Evolutionary conservation across 441 rosid genomes (phyloP), one percentile per base, ranked within the genome.

Genomic region (Erodium trifolium): DNA sequence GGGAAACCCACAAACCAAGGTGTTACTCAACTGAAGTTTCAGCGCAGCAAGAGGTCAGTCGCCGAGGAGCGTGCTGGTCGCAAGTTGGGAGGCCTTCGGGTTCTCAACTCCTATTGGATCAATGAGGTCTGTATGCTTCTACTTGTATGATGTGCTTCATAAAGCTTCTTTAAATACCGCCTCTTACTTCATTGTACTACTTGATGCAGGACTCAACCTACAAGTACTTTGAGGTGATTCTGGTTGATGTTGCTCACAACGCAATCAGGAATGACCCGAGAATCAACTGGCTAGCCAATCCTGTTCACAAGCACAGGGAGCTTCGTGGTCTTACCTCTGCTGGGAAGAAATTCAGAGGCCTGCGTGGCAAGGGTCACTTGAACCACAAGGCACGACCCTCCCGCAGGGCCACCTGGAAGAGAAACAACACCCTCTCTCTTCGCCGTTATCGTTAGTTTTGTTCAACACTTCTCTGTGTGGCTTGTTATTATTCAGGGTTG

Each of bases 41-140:
- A 92, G 85, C 82, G 98, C 12, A 90, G 98, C 83, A 94, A 94
- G 93, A 80, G 99, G 65, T 90, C 96, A 34, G 97, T 94, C 49
- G 98, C 99, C 0, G 99, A 94, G 86, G 97, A 94, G 84, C 96
- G 99, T 70, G 98, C 99, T 78, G 98, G 99, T 13, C 80, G 98
- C 65, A 92, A 86, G 71, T 79, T 92, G 85, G 98, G 96, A 41
- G 97, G 96, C 62, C 98, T 94, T 6, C 81, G 88, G 72, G 97
- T 92, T 66, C 85, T 94, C 39, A 94, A 92, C 78, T 94, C 99
- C 1, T 94, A 92, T 85, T 94, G 97, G 99, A 74, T 92, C 72
- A 94, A 94, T 73, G 97, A 92, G 98, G 96, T 87, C 29, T 66
- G 73, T 27, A 37, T 34, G 27, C 27, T 23, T 0, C 27, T 23